phyloP scores from a whole-genome alignment of 192 early-diverging fungal species.

The Coemansia reversa region DNA sequence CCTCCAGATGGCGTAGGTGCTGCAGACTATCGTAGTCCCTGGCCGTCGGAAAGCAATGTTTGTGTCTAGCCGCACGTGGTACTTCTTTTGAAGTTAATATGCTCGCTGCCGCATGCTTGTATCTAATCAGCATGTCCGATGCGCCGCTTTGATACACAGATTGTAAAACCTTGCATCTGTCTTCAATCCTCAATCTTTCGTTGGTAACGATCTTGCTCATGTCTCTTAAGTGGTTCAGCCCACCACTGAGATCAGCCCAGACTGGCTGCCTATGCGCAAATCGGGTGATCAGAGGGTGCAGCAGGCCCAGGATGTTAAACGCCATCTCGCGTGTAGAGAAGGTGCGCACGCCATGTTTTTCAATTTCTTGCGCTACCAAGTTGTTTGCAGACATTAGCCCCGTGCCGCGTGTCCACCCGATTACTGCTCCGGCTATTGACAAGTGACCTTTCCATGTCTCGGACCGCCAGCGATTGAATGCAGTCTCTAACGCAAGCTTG shows the following conservation, averaged over 20 bases:
- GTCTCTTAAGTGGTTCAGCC: slow-evolving; percentile 69
- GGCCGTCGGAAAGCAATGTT: slow-evolving; percentile 80
- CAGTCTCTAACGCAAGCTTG: slow-evolving; percentile 86
- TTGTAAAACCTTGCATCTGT: not conserved
- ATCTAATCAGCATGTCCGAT: slow-evolving; percentile 1
- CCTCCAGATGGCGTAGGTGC: slow-evolving; percentile 64
- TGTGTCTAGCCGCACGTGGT: slow-evolving; percentile 83
- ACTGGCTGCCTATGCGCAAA: slow-evolving; percentile 72
- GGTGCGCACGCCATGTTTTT: slow-evolving; percentile 72
- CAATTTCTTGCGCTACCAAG: slow-evolving; percentile 82
- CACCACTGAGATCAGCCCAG: slow-evolving; percentile 88
- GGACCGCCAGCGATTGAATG: slow-evolving; percentile 87
- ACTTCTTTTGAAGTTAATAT: not conserved
- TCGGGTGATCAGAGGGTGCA: slow-evolving; percentile 76
- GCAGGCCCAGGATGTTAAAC: slow-evolving; percentile 84
- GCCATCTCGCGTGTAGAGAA: slow-evolving; percentile 92
- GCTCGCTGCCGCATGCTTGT: not conserved
- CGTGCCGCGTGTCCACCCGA: slow-evolving; percentile 96
- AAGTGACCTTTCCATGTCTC: slow-evolving; percentile 87
- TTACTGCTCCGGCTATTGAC: slow-evolving; percentile 83
- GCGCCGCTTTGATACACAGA: not conserved
- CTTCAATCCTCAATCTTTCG: not conserved
- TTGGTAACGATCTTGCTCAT: not conserved
- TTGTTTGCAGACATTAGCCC: slow-evolving; percentile 90
- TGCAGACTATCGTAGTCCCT: slow-evolving; percentile 64